Evolutionary conservation across 306 rosid species (phyloP), one percentile per base, ranked within the genome.

Genomic region (Senna tora): DNA sequence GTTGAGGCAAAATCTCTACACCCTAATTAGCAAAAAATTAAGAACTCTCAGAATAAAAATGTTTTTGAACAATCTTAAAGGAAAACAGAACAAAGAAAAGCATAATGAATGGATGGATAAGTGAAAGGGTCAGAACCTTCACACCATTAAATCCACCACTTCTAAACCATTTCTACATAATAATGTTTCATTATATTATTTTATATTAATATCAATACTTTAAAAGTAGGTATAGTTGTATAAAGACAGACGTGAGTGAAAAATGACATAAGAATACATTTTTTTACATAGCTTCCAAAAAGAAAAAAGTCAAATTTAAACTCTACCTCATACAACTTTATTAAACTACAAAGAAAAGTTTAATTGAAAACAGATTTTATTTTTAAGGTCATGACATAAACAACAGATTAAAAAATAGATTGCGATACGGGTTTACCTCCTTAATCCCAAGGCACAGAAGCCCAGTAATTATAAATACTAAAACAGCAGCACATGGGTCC

Each of bases 401-500:
- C 3, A 34, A 10, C 41, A 61, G 30, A 61, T 10, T 43, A 61
- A 19, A 70, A 70, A 69, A 54, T 42, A 51, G 12, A 67, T 67
- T 15, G 53, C 43, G 28, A 20, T 34, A 73, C 46, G 22, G 59
- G 79, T 6, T 6, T 80, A 94, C 99, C 97, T 94, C 95, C 84
- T 94, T 94, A 87, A 94, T 89, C 77, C 99, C 99, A 43, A 79
- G 39, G 76, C 95, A 94, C 22, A 94, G 39, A 60, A 91, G 92
- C 62, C 82, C 99, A 12, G 99, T 86, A 77, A 86, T 84, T 69
- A 91, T 43, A 21, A 87, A 75, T 67, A 89, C 96, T 73, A 94
- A 71, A 76, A 91, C 59, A 30, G 95, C 97, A 30, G 96, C 99
- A 75, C 95, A 94, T 39, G 99, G 99, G 59, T 94, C 99, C 30